Conservation (phyloP, 2,329 filamentous ascomycete genomes). For the Ilyonectria sp. region DNA sequence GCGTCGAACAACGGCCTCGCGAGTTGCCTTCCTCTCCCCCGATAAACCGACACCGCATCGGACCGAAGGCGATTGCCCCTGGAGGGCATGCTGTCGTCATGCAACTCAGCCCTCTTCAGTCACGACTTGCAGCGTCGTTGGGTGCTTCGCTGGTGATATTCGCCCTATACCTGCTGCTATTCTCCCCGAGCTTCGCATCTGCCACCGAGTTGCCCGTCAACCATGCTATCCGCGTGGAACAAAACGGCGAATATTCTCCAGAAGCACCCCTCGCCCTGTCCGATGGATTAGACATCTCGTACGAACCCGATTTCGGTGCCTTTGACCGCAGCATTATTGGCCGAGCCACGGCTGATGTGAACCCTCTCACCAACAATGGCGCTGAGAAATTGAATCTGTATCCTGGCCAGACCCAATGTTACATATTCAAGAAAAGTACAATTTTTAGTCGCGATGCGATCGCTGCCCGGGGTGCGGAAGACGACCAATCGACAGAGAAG, state of each 20-base stretch:
- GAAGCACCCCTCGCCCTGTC: conserved; percentile 24
- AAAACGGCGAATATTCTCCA: background rate
- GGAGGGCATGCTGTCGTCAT: conserved; percentile 63
- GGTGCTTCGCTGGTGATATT: conserved; percentile 71
- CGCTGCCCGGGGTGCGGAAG: conserved; percentile 33
- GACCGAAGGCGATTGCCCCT: conserved; percentile 49
- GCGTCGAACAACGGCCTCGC: conserved; percentile 15
- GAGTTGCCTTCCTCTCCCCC: conserved; percentile 30
- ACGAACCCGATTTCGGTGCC: conserved; percentile 73
- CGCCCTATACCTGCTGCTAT: conserved; percentile 71
- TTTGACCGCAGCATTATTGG: conserved; percentile 76
- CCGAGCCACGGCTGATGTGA: conserved; percentile 67
- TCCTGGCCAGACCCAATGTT: conserved; percentile 71
- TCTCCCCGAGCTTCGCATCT: conserved; percentile 72
- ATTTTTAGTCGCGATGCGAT: conserved; percentile 45
- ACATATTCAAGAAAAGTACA: conserved; percentile 50
- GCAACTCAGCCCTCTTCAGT: conserved; percentile 79
- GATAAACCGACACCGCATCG: conserved; percentile 24
- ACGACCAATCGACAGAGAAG: conserved; percentile 26
- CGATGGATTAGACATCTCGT: conserved; percentile 53
- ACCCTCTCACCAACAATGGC: conserved; percentile 74
- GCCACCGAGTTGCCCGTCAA: conserved; percentile 65
- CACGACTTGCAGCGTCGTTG: conserved; percentile 78
- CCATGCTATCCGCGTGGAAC: conserved; percentile 32
- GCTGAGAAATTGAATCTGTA: conserved; percentile 71